Percentiles rank a stretch among this genome's conserved stretches.
Conservation (phyloP, 139 green algal species). For the Chara braunii region DNA sequence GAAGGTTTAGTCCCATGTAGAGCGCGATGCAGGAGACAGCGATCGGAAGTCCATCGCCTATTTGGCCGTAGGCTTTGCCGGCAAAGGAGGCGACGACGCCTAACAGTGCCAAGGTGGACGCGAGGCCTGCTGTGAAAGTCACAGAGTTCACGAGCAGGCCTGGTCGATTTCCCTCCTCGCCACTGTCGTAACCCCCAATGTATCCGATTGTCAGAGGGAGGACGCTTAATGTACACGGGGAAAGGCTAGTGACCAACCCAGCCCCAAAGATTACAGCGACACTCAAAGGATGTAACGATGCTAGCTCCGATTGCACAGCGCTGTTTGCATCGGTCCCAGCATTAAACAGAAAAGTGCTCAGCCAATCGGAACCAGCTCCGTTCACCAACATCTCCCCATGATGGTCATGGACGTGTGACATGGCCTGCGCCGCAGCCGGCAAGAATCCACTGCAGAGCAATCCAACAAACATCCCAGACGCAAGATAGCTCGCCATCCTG, state of each 20-base stretch:
- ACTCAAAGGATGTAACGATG: too few relatives aligned
- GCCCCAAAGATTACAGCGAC: conserved; percentile 59
- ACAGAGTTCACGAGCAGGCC: neutral
- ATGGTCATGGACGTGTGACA: too few relatives aligned
- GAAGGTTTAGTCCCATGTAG: conserved; percentile 87
- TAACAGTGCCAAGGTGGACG: conserved; percentile 67
- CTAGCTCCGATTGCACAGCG: too few relatives aligned
- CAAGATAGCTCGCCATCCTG: too few relatives aligned
- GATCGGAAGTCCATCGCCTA: conserved; percentile 38
- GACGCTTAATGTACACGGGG: conserved; percentile 65
- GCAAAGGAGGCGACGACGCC: conserved; percentile 61
- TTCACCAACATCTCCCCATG: too few relatives aligned
- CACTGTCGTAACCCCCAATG: conserved; percentile 34
- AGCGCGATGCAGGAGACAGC: conserved; percentile 60
- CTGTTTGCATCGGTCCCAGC: too few relatives aligned
- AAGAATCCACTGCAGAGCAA: too few relatives aligned
- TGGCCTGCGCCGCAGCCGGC: too few relatives aligned
- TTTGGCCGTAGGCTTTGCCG: conserved; percentile 76
- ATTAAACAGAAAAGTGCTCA: too few relatives aligned
- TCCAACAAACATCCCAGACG: too few relatives aligned
- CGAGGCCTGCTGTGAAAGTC: neutral
- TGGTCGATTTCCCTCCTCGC: neutral
- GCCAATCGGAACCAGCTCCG: too few relatives aligned
- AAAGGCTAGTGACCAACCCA: conserved; percentile 84
- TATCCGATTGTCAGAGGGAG: conserved; percentile 54